phyloP scores from a whole-genome alignment of 2,329 filamentous ascomycete genomes.

The Conoideocrella luteorostrata region DNA sequence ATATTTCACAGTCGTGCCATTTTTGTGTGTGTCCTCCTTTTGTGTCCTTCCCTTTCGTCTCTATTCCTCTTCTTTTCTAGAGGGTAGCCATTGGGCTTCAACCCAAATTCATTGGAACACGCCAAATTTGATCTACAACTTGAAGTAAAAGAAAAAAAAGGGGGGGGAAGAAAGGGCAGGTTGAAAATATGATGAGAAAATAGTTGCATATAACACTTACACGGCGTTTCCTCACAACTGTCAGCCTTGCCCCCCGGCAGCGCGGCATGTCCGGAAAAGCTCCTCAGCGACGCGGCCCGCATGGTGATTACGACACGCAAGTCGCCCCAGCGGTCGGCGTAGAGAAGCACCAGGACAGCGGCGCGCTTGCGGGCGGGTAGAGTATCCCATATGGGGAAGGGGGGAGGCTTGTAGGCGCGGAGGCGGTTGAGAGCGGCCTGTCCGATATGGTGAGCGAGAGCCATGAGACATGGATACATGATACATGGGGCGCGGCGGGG shows the following conservation, averaged over 20 bases:
- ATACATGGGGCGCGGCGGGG: too few species aligned
- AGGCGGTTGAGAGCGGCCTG: conserved; percentile 55
- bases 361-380: conserved; percentile 64
- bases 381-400: conserved; percentile 55
- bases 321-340: conserved; percentile 75
- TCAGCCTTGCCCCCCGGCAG: conserved; percentile 75
- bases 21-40: neutral
- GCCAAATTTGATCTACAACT: too few species aligned
- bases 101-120: too few species aligned
- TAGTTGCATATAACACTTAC: conserved; percentile 29
- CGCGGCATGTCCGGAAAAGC: conserved; percentile 78
- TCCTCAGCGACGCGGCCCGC: conserved; percentile 56
- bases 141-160: neutral
- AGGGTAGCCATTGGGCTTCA: conserved; percentile 13
- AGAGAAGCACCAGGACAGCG: conserved; percentile 81
- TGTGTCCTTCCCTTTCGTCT: neutral
- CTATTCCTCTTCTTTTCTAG: neutral
- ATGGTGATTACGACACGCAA: conserved; percentile 66
- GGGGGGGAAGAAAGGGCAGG: neutral
- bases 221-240: conserved; percentile 50
- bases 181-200: neutral
- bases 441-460: conserved; percentile 2
- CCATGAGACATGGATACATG: too few species aligned
- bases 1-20: neutral
- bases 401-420: conserved; percentile 53